Base-by-base conservation (phyloP, 441 rosid species). In the Adansonia madagascariensis region DNA sequence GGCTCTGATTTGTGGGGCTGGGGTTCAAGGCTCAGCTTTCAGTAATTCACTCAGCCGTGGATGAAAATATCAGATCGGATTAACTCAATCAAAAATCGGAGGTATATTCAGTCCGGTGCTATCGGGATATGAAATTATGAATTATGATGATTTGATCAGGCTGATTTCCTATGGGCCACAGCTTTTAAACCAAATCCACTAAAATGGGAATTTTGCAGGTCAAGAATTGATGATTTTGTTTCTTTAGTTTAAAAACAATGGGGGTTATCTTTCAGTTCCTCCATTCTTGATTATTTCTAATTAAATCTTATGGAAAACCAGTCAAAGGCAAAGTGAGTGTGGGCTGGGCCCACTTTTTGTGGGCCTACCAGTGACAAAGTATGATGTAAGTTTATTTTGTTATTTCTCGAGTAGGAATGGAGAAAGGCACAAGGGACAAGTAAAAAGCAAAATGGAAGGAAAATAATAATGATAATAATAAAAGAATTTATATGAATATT, bases 141-240 rank as follows among this genome's bases (percentile, higher is more conserved):
- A 41, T 41, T 49, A 49, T 49, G 53, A 49, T 9, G 1, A 55
- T 12, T 57, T 8, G 31, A 8, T 3, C 12, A 57, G 4, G 31
- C 12, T 57, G 11, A 7, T 24, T 24, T 24, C 18, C 11, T 22
- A 20, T 39, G 69, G 47, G 22, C 69, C 69, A 7, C 39, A 15
- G 14, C 14, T 0, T 12, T 24, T 35, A 11, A 27, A 62, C 7
- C 18, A 63, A 63, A 31, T 4, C 22, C 53, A 17, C 6, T 18
- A 17, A 10, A 67, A 14, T 46, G 57, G 60, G 60, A 27, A 70
- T 24, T 70, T 70, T 70, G 41, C 74, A 6, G 60, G 8, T 17
- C 66, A 62, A 62, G 18, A 27, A 27, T 62, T 49, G 10, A 62
- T 62, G 66, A 27, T 24, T 61, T 61, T 1, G 66, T 12, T 18